A percentile compares a stretch with the other conserved stretches of the same genome.
phyloP scores from a whole-genome alignment of 192 early-diverging fungal genomes.

The Funneliformis geosporum region DNA sequence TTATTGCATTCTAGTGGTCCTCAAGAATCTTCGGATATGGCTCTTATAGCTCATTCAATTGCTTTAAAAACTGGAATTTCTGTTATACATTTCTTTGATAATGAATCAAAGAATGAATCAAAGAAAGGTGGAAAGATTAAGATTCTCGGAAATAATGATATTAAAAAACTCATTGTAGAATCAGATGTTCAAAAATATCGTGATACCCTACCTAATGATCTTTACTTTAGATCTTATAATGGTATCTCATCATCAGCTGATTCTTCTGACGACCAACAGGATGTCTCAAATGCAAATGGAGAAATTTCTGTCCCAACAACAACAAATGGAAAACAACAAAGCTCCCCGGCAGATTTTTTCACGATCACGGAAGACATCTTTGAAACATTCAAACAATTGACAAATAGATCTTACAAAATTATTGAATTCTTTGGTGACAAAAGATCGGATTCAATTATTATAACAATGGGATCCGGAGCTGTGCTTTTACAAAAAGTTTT shows the following conservation, averaged over 20 bases:
- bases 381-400: conserved; percentile 50
- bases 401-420: conserved; percentile 62
- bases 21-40: conserved; percentile 83
- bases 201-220: conserved; percentile 13
- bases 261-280: not conserved
- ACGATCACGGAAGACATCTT: conserved; percentile 53
- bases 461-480: conserved; percentile 71
- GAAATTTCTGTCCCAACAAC: not conserved
- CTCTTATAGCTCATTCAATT: conserved; percentile 75
- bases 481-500: conserved; percentile 51
- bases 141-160: not conserved
- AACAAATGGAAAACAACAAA: not conserved
- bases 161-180: conserved; percentile 38
- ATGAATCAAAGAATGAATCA: not conserved
- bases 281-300: not conserved
- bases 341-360: conserved; percentile 22
- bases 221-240: conserved; percentile 9
- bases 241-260: not conserved
- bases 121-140: not conserved
- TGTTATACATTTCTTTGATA: conserved; percentile 67
- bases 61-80: conserved; percentile 59
- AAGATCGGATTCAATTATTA: conserved; percentile 72
- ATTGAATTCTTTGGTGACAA: conserved; percentile 70
- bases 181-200: conserved; percentile 47
- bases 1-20: conserved; percentile 72